A percentile compares a stretch with the other conserved stretches of the same genome.
These are phyloP conservation scores for Solanum megistacrolobum DNA, from an alignment of 257 asterid genomes.

Conservation along the genomic window DNA sequence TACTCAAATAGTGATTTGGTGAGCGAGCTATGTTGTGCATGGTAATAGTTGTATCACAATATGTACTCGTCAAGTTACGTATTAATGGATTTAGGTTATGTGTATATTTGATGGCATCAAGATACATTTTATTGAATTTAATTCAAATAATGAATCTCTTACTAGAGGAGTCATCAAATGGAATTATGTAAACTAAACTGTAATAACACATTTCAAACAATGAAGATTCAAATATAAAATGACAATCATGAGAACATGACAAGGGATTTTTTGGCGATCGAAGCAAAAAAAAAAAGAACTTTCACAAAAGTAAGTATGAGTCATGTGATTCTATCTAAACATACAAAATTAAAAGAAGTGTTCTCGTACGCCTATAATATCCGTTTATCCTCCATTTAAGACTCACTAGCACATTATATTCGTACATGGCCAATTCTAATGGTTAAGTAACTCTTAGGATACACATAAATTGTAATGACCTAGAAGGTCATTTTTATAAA, in stretches of 20 bases:
- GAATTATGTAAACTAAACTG: slow-evolving; percentile 20
- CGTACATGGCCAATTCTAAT: no score
- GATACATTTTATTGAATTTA: slow-evolving; percentile 13
- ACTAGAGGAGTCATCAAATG: slow-evolving; percentile 29
- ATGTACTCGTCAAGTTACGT: not conserved
- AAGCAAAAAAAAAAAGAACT: not conserved
- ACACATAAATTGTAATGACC: not conserved
- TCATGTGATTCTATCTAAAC: not conserved
- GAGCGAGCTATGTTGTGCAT: no score
- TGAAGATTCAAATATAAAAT: not conserved
- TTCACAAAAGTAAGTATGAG: not conserved
- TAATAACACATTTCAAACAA: not conserved
- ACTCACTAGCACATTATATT: not conserved
- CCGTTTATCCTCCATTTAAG: not conserved
- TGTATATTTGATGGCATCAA: not conserved
- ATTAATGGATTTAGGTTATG: not conserved
- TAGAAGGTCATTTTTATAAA: not conserved
- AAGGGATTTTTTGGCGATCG: not conserved
- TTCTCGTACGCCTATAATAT: not conserved
- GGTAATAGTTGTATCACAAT: no score
- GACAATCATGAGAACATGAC: not conserved
- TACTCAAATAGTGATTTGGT: no score
- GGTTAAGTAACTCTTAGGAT: not conserved
- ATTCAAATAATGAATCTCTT: slow-evolving; percentile 38
- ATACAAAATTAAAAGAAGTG: no score